Evolutionary conservation across 768 basidiomycete genomes (phyloP), one percentile per base, ranked within the genome.

Genomic region (Cystobasidium onofrii): DNA sequence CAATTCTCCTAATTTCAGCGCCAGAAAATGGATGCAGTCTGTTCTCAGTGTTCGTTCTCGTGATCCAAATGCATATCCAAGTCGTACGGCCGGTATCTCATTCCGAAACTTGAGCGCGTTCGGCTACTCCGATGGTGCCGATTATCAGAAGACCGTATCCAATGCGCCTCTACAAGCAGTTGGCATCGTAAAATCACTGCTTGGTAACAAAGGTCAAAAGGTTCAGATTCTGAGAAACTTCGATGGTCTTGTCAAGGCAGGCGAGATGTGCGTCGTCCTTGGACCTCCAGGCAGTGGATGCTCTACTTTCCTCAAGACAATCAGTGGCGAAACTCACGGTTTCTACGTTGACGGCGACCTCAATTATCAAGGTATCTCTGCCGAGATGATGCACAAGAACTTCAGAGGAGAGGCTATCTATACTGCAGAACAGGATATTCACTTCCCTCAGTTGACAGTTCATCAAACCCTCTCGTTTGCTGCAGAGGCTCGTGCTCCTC

Each of bases 201-300:
- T 72, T 3, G 70, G 70, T 10, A n/a, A 27, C 36, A 55, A 72
- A 34, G 64, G 64, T 20, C 27, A 39, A 13, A 54, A 71, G 25
- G 39, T 72, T 25, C 46, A 75, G 7, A 75, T 75, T 31, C 54
- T 74, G 15, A 20, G 39, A 13, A 33, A 50, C 15, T 87, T 90
- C 73, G 85, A 88, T 64, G 88, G 88, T 12, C 83, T 86, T 0
- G 83, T 90, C 15, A 83, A 85, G 2, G 85, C 88, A 0, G 88
- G 88, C 18, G 88, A 90, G 81, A 90, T 91, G 91, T 73, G 63
- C 50, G 52, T 94, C 18, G 91, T 92, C 13, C 85, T 93, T 29
- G 92, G 92, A 27, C 85, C 90, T 34, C 92, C 92, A 0, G 89
- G 89, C 17, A 87, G 90, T 0, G 92, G 92, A 1, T 93, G 92